Base-by-base conservation (phyloP, 768 basidiomycete genomes). In the Dictyophora rubrovolvata region DNA sequence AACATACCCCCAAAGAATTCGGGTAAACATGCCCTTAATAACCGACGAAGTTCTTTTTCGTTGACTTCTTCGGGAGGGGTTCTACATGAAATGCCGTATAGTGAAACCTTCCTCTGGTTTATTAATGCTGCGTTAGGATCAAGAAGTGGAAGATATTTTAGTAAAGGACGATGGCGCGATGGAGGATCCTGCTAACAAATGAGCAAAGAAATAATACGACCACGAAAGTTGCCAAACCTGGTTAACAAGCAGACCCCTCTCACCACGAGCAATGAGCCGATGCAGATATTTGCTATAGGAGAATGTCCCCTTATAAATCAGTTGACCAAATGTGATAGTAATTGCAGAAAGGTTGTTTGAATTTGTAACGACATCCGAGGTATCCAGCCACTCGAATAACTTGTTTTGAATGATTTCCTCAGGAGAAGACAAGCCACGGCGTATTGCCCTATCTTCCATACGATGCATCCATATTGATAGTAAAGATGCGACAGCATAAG, bases 311-410 rank as follows among this genome's bases (percentile, higher is more conserved):
- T 74, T 71, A 66, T 83, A 82, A 12, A 87, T 79, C 1, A 93
- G 76, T 66, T 86, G 83, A 3, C 84, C 88, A 56, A 83, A 89
- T 7, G 92, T 71, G 16, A 84, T 71, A 10, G 87, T 78, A 23
- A 89, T 78, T n/a, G 79, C 70, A 33, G 76, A 72, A 3, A 87
- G 72, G 64, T 83, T 87, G 6, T 70, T 70, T 14, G 68, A 58
- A 33, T 89, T 80, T 0, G 75, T 79, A 2, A 84, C 84, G 17
- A 81, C 77, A 6, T 82, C 79, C 10, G 79, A 85, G 0, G 74
- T 73, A 65, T 92, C 87, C 23, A 92, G 71, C 90, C 90, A 93
- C 54, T 86, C 82, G 64, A 93, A 90, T 10, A 93, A 71, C 61
- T 82, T 75, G 62, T 90, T 86, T 62, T 92, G 89, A 7, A 92